phyloP scores from a whole-genome alignment of 495 filamentous ascomycete species.

The Mytilinidion resinicola region DNA sequence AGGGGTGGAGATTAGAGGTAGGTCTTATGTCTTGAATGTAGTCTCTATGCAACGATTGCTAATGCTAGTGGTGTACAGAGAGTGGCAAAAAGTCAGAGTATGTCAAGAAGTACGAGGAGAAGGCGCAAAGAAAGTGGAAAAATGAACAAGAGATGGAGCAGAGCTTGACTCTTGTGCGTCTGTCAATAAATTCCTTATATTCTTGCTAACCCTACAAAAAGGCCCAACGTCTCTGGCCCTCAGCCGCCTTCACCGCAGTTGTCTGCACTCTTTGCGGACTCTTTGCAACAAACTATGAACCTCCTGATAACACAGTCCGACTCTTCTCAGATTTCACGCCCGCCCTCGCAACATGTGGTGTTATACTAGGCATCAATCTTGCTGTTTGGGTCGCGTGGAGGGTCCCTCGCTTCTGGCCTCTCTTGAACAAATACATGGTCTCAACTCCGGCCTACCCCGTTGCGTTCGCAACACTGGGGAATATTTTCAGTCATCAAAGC shows the following conservation, averaged over 20 bases:
- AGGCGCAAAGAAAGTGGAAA: background rate
- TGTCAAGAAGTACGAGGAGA: constrained; percentile 34
- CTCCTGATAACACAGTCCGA: constrained; percentile 52
- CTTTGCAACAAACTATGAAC: constrained; percentile 56
- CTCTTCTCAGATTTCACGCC: constrained; percentile 70
- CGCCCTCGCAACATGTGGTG: constrained; percentile 67
- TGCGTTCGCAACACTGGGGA: constrained; percentile 58
- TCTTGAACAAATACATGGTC: constrained; percentile 75
- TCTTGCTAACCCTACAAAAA: constrained; percentile 30
- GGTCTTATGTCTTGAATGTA: background rate
- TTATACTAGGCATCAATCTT: constrained; percentile 60
- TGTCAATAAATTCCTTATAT: background rate
- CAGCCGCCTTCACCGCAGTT: constrained; percentile 49
- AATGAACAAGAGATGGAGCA: background rate
- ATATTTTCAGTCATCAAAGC: constrained; percentile 71
- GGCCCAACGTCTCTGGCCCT: constrained; percentile 59
- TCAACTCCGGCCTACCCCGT: constrained; percentile 62
- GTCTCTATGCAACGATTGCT: background rate
- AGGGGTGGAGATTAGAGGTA: constrained; percentile 17
- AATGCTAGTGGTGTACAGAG: background rate
- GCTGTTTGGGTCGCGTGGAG: constrained; percentile 59
- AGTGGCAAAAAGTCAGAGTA: background rate
- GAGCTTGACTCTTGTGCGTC: background rate
- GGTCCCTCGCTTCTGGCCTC: constrained; percentile 60
- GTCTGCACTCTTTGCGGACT: constrained; percentile 46